Percentiles rank a stretch among this genome's conserved stretches.
Conservation (phyloP, 192 early-diverging fungal species). For the Allomyces macrogynus region DNA sequence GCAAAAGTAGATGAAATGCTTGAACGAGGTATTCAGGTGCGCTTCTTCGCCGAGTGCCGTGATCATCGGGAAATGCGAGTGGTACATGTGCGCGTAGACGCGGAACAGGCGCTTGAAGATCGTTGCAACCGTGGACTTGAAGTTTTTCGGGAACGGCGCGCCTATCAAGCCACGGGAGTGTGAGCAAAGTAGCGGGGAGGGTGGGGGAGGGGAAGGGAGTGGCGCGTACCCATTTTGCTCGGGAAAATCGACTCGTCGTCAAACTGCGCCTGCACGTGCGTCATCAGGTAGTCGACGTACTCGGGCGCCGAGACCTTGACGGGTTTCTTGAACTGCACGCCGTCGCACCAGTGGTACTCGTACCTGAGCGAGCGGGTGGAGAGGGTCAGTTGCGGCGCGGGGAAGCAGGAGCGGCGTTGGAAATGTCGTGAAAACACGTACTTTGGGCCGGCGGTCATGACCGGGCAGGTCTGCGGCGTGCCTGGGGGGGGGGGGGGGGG, state of each 20-base stretch:
- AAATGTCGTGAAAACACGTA: conserved; percentile 2
- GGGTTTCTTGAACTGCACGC: conserved; percentile 63
- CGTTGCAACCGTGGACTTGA: conserved; percentile 39
- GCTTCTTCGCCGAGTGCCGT: conserved; percentile 61
- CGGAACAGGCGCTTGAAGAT: conserved; percentile 77
- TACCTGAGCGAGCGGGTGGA: conserved; percentile 14
- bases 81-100: conserved; percentile 87
- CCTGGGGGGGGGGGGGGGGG: conserved; percentile 47
- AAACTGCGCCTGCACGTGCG: conserved; percentile 59
- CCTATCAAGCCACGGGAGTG: too few relatives aligned
- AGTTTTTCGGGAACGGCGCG: conserved; percentile 49
- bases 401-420: too few relatives aligned
- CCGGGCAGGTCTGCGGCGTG: conserved; percentile 67
- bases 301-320: conserved; percentile 67
- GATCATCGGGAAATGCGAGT: conserved; percentile 57
- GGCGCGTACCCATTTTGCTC: conserved; percentile 36
- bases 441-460: conserved; percentile 72
- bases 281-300: conserved; percentile 73
- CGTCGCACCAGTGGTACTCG: conserved; percentile 81
- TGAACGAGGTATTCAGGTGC: conserved; percentile 85
- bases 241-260: conserved; percentile 81
- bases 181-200: too few relatives aligned
- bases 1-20: conserved; percentile 83
- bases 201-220: neutral
- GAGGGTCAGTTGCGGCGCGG: too few relatives aligned